Base-by-base conservation (phyloP, 2,329 filamentous ascomycete species). In the Botrytis fabae region DNA sequence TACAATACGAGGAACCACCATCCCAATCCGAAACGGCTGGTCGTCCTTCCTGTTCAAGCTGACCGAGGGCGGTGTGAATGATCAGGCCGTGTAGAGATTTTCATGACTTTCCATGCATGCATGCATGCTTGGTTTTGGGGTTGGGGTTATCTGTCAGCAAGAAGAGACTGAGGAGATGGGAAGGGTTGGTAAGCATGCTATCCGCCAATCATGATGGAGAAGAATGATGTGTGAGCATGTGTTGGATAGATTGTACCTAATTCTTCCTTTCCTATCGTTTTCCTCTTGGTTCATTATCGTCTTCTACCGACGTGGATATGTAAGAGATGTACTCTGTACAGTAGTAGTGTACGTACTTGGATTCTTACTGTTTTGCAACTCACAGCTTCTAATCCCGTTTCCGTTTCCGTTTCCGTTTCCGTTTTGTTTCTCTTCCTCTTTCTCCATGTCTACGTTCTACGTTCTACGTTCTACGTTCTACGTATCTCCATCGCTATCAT, bases 11-110 rank as follows among this genome's bases (percentile, higher is more conserved):
- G 42, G 12, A 68, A 57, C 14, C n/a, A 28, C 51, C 28, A 51
- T 18, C 44, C 20, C 16, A 16, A 59, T 59, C 2, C 40, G 40
- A 32, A 48, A 40, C 48, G 48, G 70, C 51, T 57, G n/a, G n/a
- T 57, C n/a, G 51, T 57, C 70, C 71, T 72, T 61, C 63, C 71
- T 51, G 8, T 72, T 72, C 64, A 51, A 44, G 71, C 54, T 69
- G 51, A 59, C 71, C 71, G 71, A 72, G 63, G 61, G 71, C 71
- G 71, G 71, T 68, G 71, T 68, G 63, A 51, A 38, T 38, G 44
- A 51, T 35, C 61, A 28, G 38, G 40, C 38, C 40, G 38, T 63
- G 61, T 63, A 44, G 25, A 40, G 61, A 63, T 63, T 40, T 28
- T 42, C 25, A 28, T 18, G 25, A 42, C 28, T 60, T 42, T 16